Base-by-base conservation (phyloP, 805 yeast species). In the Ogataea pini region DNA sequence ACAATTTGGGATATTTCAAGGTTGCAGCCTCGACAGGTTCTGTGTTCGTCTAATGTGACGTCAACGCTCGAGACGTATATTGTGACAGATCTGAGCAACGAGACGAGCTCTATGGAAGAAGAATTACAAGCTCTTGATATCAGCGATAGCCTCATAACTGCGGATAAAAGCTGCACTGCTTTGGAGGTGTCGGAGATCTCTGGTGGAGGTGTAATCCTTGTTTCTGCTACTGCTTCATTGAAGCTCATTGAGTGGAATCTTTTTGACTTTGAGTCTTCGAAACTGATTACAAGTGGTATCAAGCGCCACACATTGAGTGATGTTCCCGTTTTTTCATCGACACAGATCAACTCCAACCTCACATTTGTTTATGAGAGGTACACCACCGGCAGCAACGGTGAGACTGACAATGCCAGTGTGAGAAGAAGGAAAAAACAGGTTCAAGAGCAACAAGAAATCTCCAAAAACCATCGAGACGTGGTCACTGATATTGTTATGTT, bases 1-100 rank as follows among this genome's bases (percentile, higher is more conserved):
- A 75, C 86, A 0, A 73, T 89, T 0, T 87, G 96, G 94, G 92
- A 88, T 59, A 72, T 87, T 10, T 82, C 88, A 7, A 73, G 76
- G 19, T 70, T 79, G 16, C 80, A 77, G 40, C 86, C 95, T 43
- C 45, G 71, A 19, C 58, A 56, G 44, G 60, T 63, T 2, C 46
- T 58, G 6, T 56, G 63, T 34, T 56, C 66, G 1, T 57, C 64
- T 1, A 47, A 54, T 9, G 64, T 55, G 8, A 51, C 54, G 6
- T 54, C 63, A 3, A 55, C 64, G 2, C 44, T 63, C 22, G 67
- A 60, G 37, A 44, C 54, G 5, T 67, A 64, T 44, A 46, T 52
- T 27, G 60, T 61, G 12, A 45, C 49, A 16, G 68, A 62, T 19
- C 40, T 61, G 9, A 50, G 47, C 29, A 55, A 50, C 37, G 61